A percentile compares a stretch with the other conserved stretches of the same genome.
Conservation (phyloP, 163 green algal species). For the Scenedesmus sp. region DNA sequence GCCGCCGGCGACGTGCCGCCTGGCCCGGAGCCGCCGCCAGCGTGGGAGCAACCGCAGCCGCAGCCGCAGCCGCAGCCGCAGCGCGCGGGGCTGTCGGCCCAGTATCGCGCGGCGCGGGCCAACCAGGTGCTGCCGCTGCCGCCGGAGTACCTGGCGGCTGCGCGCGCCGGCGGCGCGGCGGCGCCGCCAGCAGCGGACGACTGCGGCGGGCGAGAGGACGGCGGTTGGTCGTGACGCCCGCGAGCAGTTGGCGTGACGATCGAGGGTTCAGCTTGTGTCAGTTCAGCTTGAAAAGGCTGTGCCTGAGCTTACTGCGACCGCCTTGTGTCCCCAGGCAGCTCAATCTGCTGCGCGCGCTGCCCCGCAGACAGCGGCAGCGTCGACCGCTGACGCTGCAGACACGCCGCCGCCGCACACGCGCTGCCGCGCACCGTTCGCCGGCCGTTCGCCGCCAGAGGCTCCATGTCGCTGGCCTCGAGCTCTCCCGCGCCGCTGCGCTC, state of each 20-base stretch:
- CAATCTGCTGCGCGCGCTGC: background rate
- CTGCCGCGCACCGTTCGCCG: too few species aligned
- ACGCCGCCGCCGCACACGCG: too few species aligned
- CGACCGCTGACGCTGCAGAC: too few species aligned
- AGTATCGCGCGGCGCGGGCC: conserved; percentile 18
- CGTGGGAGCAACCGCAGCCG: background rate
- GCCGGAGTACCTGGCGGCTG: conserved; percentile 14
- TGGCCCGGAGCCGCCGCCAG: too few species aligned
- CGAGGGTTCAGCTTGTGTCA: background rate
- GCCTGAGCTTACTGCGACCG: too few species aligned
- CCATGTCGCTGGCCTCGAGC: too few species aligned
- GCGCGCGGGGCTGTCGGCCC: background rate
- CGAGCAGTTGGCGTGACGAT: background rate
- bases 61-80: conserved; percentile 8
- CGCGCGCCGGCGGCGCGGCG: background rate
- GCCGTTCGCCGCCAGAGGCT: too few species aligned
- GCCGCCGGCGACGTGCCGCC: too few species aligned
- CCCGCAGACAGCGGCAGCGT: too few species aligned
- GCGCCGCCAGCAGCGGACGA: background rate
- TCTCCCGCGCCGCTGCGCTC: too few species aligned
- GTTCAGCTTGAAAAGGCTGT: too few species aligned
- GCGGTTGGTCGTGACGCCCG: background rate
- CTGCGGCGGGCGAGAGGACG: background rate
- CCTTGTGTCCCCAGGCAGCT: too few species aligned
- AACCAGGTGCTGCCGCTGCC: conserved; percentile 32